Base-by-base conservation (phyloP, 805 yeast genomes). In the Candida boidinii region DNA sequence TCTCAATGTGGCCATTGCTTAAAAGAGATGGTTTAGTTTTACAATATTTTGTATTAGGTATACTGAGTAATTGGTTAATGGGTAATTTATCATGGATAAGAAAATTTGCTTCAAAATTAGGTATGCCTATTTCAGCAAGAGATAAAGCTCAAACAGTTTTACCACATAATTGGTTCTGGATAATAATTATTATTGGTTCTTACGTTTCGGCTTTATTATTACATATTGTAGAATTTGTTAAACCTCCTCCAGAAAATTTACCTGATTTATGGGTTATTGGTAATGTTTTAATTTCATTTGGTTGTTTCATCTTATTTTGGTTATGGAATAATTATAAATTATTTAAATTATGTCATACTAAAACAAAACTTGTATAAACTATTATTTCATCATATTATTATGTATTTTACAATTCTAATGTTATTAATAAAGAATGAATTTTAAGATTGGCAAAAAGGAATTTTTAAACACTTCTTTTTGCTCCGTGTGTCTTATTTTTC, bases 201-300 rank as follows among this genome's bases (percentile, higher is more conserved):
- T 78, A 76, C 74, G 8, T 70, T 1, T 71, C 63, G 1, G 70
- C 79, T 46, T 48, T 61, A 1, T 52, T 46, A 0, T 57, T 79
- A 19, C 88, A 80, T 42, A 30, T 66, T 0, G 51, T 72, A 7
- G 95, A 87, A 36, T 46, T 54, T 23, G 44, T 55, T 16, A 37
- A 67, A 8, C 44, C 40, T 1, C 77, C 94, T 2, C 85, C 90
- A 1, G 39, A 52, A 2, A 51, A 56, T 24, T 79, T 75, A 41
- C 96, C 96, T 2, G 96, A 92, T 53, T 44, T 92, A 5, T 85
- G 92, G 88, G 84, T 84, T 0, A 66, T 90, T 17, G 69, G 75
- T 4, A 92, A 92, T 48, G 75, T 80, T 26, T 47, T 78, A 0
- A 48, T 87, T 3, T 80, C 92, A 0, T 87, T 85, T 49, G 80